phyloP scores from a whole-genome alignment of 495 filamentous ascomycete species.

The Neurospora sp. region DNA sequence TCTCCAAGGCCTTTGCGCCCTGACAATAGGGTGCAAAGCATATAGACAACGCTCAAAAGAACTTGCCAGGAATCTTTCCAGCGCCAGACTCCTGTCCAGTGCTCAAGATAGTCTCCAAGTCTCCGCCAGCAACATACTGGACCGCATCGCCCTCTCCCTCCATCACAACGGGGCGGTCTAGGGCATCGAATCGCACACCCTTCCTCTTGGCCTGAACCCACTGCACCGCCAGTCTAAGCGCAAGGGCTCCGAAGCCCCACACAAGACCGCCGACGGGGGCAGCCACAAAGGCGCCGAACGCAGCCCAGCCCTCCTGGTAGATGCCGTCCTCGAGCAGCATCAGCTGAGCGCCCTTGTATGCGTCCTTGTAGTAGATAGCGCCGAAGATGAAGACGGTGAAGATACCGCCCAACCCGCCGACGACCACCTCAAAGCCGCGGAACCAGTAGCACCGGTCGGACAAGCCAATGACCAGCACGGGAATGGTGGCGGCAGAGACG shows the following conservation, averaged over 20 bases:
- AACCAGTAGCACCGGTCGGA: conserved; percentile 55
- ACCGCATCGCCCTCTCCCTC: conserved; percentile 14
- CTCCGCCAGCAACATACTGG: conserved; percentile 3
- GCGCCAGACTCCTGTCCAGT: conserved; percentile 18
- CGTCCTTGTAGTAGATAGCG: conserved; percentile 55
- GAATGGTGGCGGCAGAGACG: conserved; percentile 58
- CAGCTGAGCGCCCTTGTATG: conserved; percentile 50
- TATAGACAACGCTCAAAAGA: conserved; percentile 27
- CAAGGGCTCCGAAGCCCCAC: conserved; percentile 53
- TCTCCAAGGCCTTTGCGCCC: not conserved
- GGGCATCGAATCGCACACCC: conserved; percentile 48
- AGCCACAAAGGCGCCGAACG: conserved; percentile 71
- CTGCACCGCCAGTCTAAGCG: conserved; percentile 41
- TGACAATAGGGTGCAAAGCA: not conserved
- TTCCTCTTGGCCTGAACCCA: conserved; percentile 39
- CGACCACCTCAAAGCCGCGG: conserved; percentile 63
- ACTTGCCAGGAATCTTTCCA: conserved; percentile 39
- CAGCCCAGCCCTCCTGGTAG: conserved; percentile 62
- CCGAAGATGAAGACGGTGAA: conserved; percentile 69
- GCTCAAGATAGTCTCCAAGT: conserved; percentile 8
- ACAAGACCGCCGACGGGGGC: conserved; percentile 61
- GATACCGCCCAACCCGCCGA: conserved; percentile 61
- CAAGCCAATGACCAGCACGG: conserved; percentile 56
- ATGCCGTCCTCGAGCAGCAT: conserved; percentile 60
- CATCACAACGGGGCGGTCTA: conserved; percentile 42